Base-by-base conservation (phyloP, 306 rosid genomes). In the Hippophae rhamnoides region DNA sequence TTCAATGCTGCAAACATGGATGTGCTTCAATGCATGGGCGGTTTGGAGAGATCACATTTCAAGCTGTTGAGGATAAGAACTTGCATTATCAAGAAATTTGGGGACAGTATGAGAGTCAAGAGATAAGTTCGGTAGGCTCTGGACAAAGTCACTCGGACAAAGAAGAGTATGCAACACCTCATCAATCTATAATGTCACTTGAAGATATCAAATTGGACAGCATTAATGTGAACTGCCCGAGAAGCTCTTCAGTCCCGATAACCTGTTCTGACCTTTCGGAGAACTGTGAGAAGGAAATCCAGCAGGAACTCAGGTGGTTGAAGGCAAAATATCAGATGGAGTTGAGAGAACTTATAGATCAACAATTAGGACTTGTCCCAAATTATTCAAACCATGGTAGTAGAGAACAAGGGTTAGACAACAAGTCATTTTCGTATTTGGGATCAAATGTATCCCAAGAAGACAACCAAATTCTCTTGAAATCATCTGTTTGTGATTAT, bases 21-120 rank as follows among this genome's bases (percentile, higher is more conserved):
- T 85, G 90, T 61, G 76, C 87, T 57, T 85, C 88, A 7, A 72
- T 75, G 83, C 96, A 79, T 1, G 96, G 98, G 7, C 85, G 97
- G 50, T 90, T 90, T 12, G 97, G 82, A 82, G 97, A 90, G 90
- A 58, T 90, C 14, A 82, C 81, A 5, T 84, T 78, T 43, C 82
- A 68, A 69, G 82, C 81, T 8, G 90, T 76, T 14, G 82, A 78
- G 13, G 69, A 77, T 27, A 76, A 71, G 73, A 72, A 82, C 38
- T 57, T 74, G 63, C 76, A 73, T 70, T 64, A 67, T 71, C 75
- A 58, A 44, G 86, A 77, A 53, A 69, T 72, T 10, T 82, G 87
- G 87, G 78, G 80, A 51, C 86, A 68, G 26, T 88, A 67, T 3
- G 94, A 78, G 69, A 79, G 89, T 68, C 80, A 68, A 12, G 89